A percentile compares a stretch with the other conserved stretches of the same genome.
phyloP scores from a whole-genome alignment of 352 stramenopile genomes.

The Phytophthora kernoviae region DNA sequence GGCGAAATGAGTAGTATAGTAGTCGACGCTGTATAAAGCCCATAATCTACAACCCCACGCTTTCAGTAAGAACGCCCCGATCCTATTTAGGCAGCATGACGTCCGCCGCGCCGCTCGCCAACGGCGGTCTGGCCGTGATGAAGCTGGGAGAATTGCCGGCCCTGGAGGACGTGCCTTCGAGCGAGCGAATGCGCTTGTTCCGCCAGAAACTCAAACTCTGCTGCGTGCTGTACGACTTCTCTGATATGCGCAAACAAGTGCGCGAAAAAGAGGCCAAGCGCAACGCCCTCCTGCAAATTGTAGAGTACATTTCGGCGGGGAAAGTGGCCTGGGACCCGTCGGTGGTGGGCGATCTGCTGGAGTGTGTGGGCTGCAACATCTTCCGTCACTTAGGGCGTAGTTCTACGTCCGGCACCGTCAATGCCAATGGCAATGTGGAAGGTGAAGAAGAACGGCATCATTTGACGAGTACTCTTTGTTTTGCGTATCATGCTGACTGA shows the following conservation, averaged over 20 bases:
- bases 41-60: no score
- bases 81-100: conserved; percentile 20
- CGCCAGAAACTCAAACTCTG: conserved; percentile 73
- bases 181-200: conserved; percentile 67
- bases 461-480: no score
- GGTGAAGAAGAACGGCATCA: conserved; percentile 18
- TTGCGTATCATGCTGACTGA: not conserved
- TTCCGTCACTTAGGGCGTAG: conserved; percentile 85
- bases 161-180: conserved; percentile 56
- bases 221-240: conserved; percentile 62
- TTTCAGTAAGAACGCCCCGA: conserved; percentile 21
- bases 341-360: conserved; percentile 72
- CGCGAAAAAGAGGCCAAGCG: conserved; percentile 90
- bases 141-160: conserved; percentile 62
- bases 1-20: no score
- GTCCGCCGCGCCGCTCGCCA: conserved; percentile 22
- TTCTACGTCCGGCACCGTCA: conserved; percentile 76
- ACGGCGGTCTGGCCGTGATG: conserved; percentile 19
- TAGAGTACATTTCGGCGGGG: conserved; percentile 95
- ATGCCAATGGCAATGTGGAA: conserved; percentile 53
- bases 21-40: no score
- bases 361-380: conserved; percentile 83
- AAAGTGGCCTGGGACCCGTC: conserved; percentile 64
- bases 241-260: conserved; percentile 60
- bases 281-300: conserved; percentile 96